Conservation (phyloP, 768 basidiomycete genomes). For the Hydnomerulius pinastri region DNA sequence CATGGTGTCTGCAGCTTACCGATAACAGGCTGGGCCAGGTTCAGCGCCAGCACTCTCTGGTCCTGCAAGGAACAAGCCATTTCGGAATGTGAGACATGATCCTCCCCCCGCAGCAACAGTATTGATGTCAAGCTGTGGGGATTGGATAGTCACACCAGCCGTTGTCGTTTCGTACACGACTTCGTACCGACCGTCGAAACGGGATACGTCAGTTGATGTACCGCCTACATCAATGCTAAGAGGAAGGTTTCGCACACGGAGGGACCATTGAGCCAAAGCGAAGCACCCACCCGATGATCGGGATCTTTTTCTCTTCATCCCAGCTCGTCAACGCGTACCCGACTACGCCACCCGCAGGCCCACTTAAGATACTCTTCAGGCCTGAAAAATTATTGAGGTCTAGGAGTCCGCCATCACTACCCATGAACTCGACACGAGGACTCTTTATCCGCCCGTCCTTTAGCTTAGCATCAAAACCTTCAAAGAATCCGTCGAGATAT, state of each 20-base stretch:
- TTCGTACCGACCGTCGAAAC: conserved; percentile 90
- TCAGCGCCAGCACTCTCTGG: conserved; percentile 94
- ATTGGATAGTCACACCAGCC: conserved; percentile 89
- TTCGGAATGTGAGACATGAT: conserved; percentile 83
- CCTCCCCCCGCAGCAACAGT: conserved; percentile 96
- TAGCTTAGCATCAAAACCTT: conserved; percentile 79
- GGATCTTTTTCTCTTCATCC: conserved; percentile 67
- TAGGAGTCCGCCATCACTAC: conserved; percentile 85
- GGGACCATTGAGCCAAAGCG: not conserved
- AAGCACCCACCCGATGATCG: conserved; percentile 77
- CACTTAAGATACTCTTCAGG: conserved; percentile 89
- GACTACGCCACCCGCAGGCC: conserved; percentile 95
- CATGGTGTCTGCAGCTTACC: conserved; percentile 44
- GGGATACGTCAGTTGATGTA: conserved; percentile 93
- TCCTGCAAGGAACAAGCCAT: conserved; percentile 88
- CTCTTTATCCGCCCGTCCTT: conserved; percentile 57
- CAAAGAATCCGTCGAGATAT: conserved; percentile 91
- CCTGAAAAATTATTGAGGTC: conserved; percentile 87
- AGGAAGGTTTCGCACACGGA: not conserved
- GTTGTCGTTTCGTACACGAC: conserved; percentile 95
- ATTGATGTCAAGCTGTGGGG: conserved; percentile 93
- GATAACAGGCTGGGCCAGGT: conserved; percentile 90
- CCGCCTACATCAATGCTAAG: conserved; percentile 88
- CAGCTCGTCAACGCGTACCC: conserved; percentile 90
- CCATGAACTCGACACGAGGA: conserved; percentile 93